Percentiles rank a stretch among this genome's conserved stretches.
Evolutionary conservation across 257 asterid species (phyloP).

Genomic region (Solanum commersonii): DNA sequence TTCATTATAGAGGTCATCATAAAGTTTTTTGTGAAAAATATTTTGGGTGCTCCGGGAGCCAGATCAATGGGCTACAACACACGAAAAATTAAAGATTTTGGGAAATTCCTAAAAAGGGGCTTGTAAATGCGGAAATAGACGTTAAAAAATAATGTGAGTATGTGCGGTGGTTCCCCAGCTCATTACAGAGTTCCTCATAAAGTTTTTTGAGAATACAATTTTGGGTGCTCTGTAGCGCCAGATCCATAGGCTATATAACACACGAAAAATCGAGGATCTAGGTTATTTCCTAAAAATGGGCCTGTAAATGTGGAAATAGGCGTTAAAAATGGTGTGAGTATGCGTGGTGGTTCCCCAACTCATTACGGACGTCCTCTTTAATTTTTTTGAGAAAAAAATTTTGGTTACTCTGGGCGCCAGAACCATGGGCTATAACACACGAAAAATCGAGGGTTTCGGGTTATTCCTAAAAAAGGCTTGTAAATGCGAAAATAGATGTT

Average conservation of each 20-base stretch:
- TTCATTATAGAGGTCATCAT: neutral
- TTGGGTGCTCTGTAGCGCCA: too few relatives aligned
- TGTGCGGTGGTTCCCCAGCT: neutral
- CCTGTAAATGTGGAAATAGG: neutral
- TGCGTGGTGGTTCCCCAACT: neutral
- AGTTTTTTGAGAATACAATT: too few relatives aligned
- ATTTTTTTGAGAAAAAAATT: rapidly evolving
- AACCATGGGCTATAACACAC: neutral
- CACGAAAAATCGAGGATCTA: too few relatives aligned
- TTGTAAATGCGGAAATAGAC: neutral
- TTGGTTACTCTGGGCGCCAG: neutral
- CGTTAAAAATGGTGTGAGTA: too few relatives aligned
- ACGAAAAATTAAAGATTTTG: too few relatives aligned
- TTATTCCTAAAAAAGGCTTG: neutral
- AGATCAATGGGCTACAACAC: neutral
- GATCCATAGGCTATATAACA: too few relatives aligned
- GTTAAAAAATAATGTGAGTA: neutral
- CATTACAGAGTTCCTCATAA: neutral
- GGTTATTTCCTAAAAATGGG: too few relatives aligned
- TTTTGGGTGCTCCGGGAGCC: neutral
- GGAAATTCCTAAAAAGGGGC: too few relatives aligned
- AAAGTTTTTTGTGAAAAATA: too few relatives aligned
- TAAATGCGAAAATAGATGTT: neutral
- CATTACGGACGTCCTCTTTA: neutral
- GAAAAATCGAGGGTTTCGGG: neutral